Conservation (phyloP, 208 protist genomes). For the Trypanosoma caninum region DNA sequence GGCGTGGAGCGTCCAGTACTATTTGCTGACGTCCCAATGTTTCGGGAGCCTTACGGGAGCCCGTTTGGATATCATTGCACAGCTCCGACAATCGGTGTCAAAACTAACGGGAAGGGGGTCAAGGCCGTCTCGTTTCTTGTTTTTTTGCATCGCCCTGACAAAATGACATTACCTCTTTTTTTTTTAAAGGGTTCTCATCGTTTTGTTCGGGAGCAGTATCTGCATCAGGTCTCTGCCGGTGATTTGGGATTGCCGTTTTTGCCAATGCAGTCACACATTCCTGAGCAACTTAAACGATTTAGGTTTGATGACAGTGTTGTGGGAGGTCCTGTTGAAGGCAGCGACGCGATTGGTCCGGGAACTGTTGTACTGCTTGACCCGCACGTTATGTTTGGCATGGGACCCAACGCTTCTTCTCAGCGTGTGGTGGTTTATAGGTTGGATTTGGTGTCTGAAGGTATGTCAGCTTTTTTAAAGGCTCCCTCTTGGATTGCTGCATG, state of each 20-base stretch:
- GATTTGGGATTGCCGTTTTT: conserved; percentile 53
- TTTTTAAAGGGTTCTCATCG: conserved; percentile 68
- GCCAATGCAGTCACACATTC: conserved; percentile 67
- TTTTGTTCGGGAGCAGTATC: conserved; percentile 66
- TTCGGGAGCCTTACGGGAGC: conserved; percentile 73
- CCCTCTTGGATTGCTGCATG: conserved; percentile 83
- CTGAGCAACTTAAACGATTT: conserved; percentile 68
- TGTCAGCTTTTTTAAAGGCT: conserved; percentile 39
- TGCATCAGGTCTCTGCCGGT: conserved; percentile 32
- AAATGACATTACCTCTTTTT: conserved; percentile 43
- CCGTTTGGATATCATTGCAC: conserved; percentile 80
- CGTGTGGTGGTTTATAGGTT: conserved; percentile 63
- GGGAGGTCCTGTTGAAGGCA: conserved; percentile 21
- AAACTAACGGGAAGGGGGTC: conserved; percentile 40
- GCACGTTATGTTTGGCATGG: conserved; percentile 78
- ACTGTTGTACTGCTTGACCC: conserved; percentile 77
- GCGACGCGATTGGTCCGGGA: conserved; percentile 37
- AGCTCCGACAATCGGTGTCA: conserved; percentile 71
- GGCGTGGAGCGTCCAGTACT: conserved; percentile 68
- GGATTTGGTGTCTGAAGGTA: conserved; percentile 56
- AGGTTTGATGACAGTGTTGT: conserved; percentile 54
- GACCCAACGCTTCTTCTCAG: conserved; percentile 50
- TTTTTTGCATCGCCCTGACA: conserved; percentile 60
- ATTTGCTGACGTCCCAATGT: conserved; percentile 70
- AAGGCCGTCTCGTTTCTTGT: conserved; percentile 68